Evolutionary conservation across 768 basidiomycete genomes (phyloP), one percentile per base, ranked within the genome.

Genomic region (Russula sp.): DNA sequence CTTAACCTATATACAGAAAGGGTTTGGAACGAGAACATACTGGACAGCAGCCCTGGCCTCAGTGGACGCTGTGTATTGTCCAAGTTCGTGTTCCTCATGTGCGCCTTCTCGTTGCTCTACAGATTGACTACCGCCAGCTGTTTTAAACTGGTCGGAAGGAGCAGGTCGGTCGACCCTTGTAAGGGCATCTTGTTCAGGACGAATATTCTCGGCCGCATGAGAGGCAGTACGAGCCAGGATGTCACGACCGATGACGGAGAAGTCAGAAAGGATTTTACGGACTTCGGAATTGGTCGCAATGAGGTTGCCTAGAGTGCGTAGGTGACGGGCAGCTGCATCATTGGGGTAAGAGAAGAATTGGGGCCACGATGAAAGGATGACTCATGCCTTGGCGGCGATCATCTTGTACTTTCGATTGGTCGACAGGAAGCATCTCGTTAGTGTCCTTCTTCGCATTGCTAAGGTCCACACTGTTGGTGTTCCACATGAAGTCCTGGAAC

Each of bases 251-350:
- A 92, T 84, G 60, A 86, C 72, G 10, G 83, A 81, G 65, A 89
- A 85, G 73, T 93, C 91, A 2, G 84, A 81, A 56, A 95, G 74
- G 34, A 97, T 84, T 72, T 97, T 96, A 69, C 93, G 87, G 35
- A 90, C 87, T 75, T 96, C 90, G 0, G 90, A 87, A 76, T 99
- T 99, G 70, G 95, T 96, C 64, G 93, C 79, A 69, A 98, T 78
- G 68, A 98, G 86, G 46, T 83, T 82, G 62, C 91, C 78, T 50
- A 99, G 82, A 0, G 93, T 94, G 66, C 94, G 90, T 16, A 98
- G 82, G 73, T 98, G 92, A 58, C 81, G 80, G 49, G 89, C 83
- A 22, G 93, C 93, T 89, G 42, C 9, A 3, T 20, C 9, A 14
- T 25, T 9, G 9, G 1, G n/a, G 25, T 20, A 22, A 22, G 25